Conservation (phyloP, 2,329 filamentous ascomycete species). For the Colletotrichum sp. region DNA sequence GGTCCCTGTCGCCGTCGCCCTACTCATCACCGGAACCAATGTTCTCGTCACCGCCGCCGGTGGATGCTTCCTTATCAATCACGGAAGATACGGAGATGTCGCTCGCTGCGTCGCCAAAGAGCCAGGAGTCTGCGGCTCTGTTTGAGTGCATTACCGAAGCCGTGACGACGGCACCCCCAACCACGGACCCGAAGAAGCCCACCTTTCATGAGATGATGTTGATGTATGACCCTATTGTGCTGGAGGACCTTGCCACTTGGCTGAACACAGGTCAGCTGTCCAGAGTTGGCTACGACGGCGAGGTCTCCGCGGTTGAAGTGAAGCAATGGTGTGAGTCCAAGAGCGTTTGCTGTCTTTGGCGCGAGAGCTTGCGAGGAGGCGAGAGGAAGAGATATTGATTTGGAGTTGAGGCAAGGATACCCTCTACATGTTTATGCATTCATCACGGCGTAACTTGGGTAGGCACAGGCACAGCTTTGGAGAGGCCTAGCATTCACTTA, state of each 20-base stretch:
- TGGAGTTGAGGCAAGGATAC: not conserved
- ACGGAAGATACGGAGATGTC: conserved; percentile 52
- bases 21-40: conserved; percentile 38
- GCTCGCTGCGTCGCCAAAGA: conserved; percentile 39
- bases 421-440: not conserved
- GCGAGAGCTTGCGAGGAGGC: conserved; percentile 56
- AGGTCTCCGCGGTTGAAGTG: conserved; percentile 69
- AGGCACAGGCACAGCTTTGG: not conserved
- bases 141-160: conserved; percentile 62
- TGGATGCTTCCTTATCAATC: conserved; percentile 49
- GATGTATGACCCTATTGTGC: conserved; percentile 86
- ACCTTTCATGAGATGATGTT: conserved; percentile 94
- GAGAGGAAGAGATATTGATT: conserved; percentile 53
- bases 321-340: conserved; percentile 90
- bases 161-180: conserved; percentile 54
- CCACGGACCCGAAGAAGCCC: conserved; percentile 53
- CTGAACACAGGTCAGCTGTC: conserved; percentile 75
- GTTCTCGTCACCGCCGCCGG: conserved; percentile 48
- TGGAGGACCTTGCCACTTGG: conserved; percentile 87
- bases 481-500: not conserved
- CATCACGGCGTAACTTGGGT: not conserved
- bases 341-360: conserved; percentile 84
- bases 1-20: conserved; percentile 30
- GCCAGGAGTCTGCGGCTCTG: conserved; percentile 44
- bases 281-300: conserved; percentile 67